Base-by-base conservation (phyloP, 225 moss, liverwort and hornwort species). In the Ulota crispa region DNA sequence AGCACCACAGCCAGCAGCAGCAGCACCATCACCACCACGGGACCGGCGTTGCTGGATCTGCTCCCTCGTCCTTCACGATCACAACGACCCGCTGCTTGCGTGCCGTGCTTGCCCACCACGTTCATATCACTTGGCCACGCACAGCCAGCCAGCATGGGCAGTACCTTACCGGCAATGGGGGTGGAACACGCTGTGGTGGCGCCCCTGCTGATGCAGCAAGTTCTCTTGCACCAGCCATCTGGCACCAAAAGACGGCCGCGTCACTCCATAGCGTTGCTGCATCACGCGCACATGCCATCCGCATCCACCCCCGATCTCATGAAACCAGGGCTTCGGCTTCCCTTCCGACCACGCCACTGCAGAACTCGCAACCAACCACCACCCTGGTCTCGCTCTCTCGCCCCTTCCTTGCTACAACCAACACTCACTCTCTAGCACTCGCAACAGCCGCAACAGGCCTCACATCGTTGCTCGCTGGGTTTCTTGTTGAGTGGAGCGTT, bases 141-240 rank as follows among this genome's bases (percentile, higher is more conserved):
- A 45, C 68, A 23, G 19, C 45, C 21, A 21, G 63, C 4, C 19
- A 21, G 63, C 4, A 19, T 45, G 45, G 45, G 45, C 45, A 45
- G 45, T 45, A 45, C 18, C 18, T 0, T 14, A 14, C 50, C 18
- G 50, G 50, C 50, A 50, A 50, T 50, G 50, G 16, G 50, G 79
- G 57, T 69, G 76, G 70, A 77, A 72, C 76, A 80, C 11, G 30
- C 52, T 78, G 70, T 30, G 13, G 52, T 12, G 42, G 16, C 50
- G 61, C 14, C 54, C 6, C 30, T 80, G 86, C 80, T 83, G 83
- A 86, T 59, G 83, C 80, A 75, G 80, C 76, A 64, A 41, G 43
- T 2, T 28, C 69, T 28, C 69, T 70, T 30, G 43, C 34, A 37
- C 18, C 12, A 50, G 31, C 77, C 86, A 86, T 83, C 72, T 86